phyloP scores from a whole-genome alignment of 2,329 filamentous ascomycete species.

The Paracamarosporium sp. region DNA sequence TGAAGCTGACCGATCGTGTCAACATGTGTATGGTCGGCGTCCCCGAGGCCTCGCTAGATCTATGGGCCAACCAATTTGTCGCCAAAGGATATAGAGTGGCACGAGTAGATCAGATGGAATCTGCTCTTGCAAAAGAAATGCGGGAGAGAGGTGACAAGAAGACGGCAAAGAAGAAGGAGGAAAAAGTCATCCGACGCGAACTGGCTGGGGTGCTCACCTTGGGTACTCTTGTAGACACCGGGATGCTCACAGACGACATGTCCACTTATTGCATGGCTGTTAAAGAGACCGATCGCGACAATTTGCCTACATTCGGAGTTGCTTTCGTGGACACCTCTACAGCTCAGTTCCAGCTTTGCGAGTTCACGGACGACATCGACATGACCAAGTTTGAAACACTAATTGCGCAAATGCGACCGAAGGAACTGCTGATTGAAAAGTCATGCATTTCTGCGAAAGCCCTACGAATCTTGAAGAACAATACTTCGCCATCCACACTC shows the following conservation, averaged over 20 bases:
- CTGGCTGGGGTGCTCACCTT: slow-evolving; percentile 88
- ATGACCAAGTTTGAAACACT: slow-evolving; percentile 98
- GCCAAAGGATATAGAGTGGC: slow-evolving; percentile 98
- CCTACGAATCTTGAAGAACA: slow-evolving; percentile 93
- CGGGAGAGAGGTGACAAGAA: slow-evolving; percentile 77
- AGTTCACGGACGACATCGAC: slow-evolving; percentile 90
- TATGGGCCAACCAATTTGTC: slow-evolving; percentile 98
- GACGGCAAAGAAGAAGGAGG: slow-evolving; percentile 66
- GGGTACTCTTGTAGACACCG: slow-evolving; percentile 91
- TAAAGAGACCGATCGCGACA: slow-evolving; percentile 73
- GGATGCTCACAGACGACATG: slow-evolving; percentile 98
- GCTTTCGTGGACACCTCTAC: slow-evolving; percentile 96
- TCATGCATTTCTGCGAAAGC: slow-evolving; percentile 85
- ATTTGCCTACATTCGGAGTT: slow-evolving; percentile 84
- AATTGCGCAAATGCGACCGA: slow-evolving; percentile 87
- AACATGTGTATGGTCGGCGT: slow-evolving; percentile 99
- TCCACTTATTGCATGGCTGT: slow-evolving; percentile 95
- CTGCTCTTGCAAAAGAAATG: slow-evolving; percentile 96
- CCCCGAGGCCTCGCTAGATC: slow-evolving; percentile 90
- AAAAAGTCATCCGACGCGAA: slow-evolving; percentile 93
- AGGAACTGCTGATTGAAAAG: slow-evolving; percentile 87
- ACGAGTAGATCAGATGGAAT: slow-evolving; percentile 95
- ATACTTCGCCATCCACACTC: slow-evolving; percentile 87
- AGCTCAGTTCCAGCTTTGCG: slow-evolving; percentile 90
- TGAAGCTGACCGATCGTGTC: slow-evolving; percentile 96